A percentile compares a stretch with the other conserved stretches of the same genome.
Conservation (phyloP, 164 flowering plant genomes). For the Aristolochia contorta region DNA sequence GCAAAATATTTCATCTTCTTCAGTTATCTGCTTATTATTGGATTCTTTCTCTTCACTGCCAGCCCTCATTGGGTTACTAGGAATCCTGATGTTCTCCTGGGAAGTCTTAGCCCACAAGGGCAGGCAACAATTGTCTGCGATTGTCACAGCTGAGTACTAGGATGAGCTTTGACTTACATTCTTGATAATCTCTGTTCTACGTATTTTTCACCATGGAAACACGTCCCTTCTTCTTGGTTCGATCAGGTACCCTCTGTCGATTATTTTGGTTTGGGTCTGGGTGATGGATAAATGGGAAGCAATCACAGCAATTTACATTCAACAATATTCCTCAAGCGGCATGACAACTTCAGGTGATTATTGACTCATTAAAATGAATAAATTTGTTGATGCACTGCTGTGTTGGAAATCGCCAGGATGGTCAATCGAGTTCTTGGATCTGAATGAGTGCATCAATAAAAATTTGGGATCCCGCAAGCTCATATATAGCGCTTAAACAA, state of each 20-base stretch:
- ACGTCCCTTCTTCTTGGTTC: slow-evolving; percentile 4
- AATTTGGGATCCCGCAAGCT: too few relatives aligned
- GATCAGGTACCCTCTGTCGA: slow-evolving; percentile 78
- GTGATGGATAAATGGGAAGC: slow-evolving; percentile 95
- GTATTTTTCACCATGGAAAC: not conserved
- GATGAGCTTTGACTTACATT: not conserved
- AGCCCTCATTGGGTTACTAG: slow-evolving; percentile 46
- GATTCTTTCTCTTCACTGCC: not conserved
- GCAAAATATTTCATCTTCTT: not conserved
- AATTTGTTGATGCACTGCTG: too few relatives aligned
- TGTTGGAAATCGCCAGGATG: too few relatives aligned
- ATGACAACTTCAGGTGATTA: slow-evolving; percentile 79
- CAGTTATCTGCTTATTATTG: not conserved
- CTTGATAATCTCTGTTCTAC: not conserved
- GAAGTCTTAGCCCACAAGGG: slow-evolving; percentile 68
- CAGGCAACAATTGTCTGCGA: slow-evolving; percentile 59
- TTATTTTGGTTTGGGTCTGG: slow-evolving; percentile 81
- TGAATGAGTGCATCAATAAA: too few relatives aligned
- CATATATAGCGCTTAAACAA: too few relatives aligned
- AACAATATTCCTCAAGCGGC: slow-evolving; percentile 70
- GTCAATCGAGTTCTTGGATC: too few relatives aligned
- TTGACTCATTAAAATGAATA: too few relatives aligned
- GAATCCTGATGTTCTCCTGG: slow-evolving; percentile 36
- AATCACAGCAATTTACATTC: slow-evolving; percentile 72
- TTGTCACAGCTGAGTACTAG: slow-evolving; percentile 70